Conservation (phyloP, 2,329 filamentous ascomycete genomes). For the Curvularia eragrostidis region DNA sequence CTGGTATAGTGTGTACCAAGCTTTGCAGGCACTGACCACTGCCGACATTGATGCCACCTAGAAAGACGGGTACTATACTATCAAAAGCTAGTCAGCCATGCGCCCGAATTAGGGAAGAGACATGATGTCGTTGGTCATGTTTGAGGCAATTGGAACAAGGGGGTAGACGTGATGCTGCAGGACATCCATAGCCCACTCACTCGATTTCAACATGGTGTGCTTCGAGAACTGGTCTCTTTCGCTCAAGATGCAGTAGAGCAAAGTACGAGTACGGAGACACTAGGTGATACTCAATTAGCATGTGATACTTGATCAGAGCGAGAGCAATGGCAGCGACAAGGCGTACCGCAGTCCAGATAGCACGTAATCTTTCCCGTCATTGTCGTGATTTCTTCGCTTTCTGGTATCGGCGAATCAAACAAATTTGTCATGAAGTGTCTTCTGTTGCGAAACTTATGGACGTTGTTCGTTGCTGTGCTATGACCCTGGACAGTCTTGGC, state of each 20-base stretch:
- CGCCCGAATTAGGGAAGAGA: neutral
- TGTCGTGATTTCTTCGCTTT: slow-evolving; percentile 12
- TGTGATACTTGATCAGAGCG: neutral
- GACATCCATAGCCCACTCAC: slow-evolving; percentile 54
- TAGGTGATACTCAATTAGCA: slow-evolving; percentile 48
- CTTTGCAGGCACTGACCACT: slow-evolving; percentile 32
- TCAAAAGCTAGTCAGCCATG: slow-evolving; percentile 15
- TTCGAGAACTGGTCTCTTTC: slow-evolving; percentile 61
- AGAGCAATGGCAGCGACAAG: neutral
- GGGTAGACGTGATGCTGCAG: neutral
- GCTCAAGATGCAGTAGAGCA: slow-evolving; percentile 64
- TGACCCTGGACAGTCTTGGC: slow-evolving; percentile 22
- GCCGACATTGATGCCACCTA: slow-evolving; percentile 58
- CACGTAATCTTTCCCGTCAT: slow-evolving; percentile 70
- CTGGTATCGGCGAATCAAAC: neutral
- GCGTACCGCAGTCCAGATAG: slow-evolving; percentile 71
- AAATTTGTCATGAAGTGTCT: neutral
- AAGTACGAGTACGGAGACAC: slow-evolving; percentile 67
- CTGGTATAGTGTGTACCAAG: neutral
- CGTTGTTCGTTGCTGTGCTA: slow-evolving; percentile 8
- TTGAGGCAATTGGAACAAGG: neutral
- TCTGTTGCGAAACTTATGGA: slow-evolving; percentile 3
- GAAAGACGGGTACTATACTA: slow-evolving; percentile 74
- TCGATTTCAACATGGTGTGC: slow-evolving; percentile 69
- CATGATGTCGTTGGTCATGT: neutral